Evolutionary conservation across 75 land plant genomes (phyloP), one percentile per base, ranked within the genome.

Genomic region (Cryptomeria japonica): DNA sequence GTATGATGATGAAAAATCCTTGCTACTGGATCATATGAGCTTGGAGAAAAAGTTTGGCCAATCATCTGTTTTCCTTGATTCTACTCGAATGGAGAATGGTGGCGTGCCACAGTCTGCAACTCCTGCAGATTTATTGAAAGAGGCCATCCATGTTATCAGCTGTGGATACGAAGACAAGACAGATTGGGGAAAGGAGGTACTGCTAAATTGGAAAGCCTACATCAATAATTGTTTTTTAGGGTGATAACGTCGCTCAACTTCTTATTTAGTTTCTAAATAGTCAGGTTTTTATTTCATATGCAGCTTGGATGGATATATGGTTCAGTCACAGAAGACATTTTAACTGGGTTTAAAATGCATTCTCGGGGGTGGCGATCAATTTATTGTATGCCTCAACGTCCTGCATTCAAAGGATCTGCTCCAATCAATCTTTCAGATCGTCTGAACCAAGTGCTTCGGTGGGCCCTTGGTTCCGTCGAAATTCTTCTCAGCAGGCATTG

Each of bases 381-480:
- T 5, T 91, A 91, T 76, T 91, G 92, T 73, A 88, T 91, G 91
- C 92, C 92, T 44, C 75, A 14, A 5, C 72, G 41, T 12, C 85
- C 89, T 41, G 91, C 88, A 18, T 89, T 88, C 89, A 87, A 90
- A 53, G 88, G 88, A 18, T 73, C 88, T 85, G 89, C 89, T 5
- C 91, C 87, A 18, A 70, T 88, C 44, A 88, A 87, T 78, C 89
- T 91, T 44, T 93, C 97, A 14, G 97, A 95, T 89, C 95, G 97
- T 88, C 86, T 96, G 56, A 90, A 96, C 88, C 96, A 95, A 64
- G 97, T 96, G 15, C 92, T 96, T 28, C 86, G 96, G 56, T 96
- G 97, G 96, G 97, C 97, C 31, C 88, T 96, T 80, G 97, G 97
- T 1, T 96, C 97, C 16, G 93, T 96, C 58, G 97, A 96, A 90